These are phyloP conservation scores for Fusarium sp. DNA, from an alignment of 2,329 filamentous ascomycete species.

Conservation along the genomic window DNA sequence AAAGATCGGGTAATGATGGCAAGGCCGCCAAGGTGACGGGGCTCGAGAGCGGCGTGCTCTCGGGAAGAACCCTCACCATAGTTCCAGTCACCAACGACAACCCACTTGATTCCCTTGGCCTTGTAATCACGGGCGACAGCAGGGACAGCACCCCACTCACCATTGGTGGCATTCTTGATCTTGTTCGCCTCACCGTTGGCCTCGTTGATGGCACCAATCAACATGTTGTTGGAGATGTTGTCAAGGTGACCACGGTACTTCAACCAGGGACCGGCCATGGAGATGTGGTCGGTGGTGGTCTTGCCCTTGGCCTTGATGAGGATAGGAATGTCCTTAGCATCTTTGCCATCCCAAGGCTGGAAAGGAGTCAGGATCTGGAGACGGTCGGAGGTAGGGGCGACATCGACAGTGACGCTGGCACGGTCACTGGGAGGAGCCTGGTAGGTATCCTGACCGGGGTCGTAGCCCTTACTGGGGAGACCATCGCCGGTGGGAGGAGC, in stretches of 20 bases:
- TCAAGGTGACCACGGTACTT: slow-evolving; percentile 99
- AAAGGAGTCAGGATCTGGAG: slow-evolving; percentile 93
- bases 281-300: slow-evolving; percentile 99
- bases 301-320: slow-evolving; percentile 98
- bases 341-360: slow-evolving; percentile 89
- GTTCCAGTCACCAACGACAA: slow-evolving; percentile 99
- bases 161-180: slow-evolving; percentile 88
- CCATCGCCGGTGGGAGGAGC: slow-evolving; percentile 80
- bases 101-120: slow-evolving; percentile 94
- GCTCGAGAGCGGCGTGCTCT: slow-evolving; percentile 98
- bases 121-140: slow-evolving; percentile 98
- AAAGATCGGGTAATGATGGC: slow-evolving; percentile 97
- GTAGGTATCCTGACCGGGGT: slow-evolving; percentile 92
- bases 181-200: slow-evolving; percentile 98
- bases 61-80: slow-evolving; percentile 97
- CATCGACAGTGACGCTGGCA: slow-evolving; percentile 75
- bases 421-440: slow-evolving; percentile 91
- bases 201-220: slow-evolving; percentile 96
- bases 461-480: slow-evolving; percentile 84
- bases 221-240: slow-evolving; percentile 99
- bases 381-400: slow-evolving; percentile 90
- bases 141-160: slow-evolving; percentile 87
- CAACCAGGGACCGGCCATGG: slow-evolving; percentile 94
- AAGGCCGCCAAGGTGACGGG: slow-evolving; percentile 94
- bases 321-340: slow-evolving; percentile 83